phyloP scores from a whole-genome alignment of 805 yeast genomes.

The Candida palmyrensis region DNA sequence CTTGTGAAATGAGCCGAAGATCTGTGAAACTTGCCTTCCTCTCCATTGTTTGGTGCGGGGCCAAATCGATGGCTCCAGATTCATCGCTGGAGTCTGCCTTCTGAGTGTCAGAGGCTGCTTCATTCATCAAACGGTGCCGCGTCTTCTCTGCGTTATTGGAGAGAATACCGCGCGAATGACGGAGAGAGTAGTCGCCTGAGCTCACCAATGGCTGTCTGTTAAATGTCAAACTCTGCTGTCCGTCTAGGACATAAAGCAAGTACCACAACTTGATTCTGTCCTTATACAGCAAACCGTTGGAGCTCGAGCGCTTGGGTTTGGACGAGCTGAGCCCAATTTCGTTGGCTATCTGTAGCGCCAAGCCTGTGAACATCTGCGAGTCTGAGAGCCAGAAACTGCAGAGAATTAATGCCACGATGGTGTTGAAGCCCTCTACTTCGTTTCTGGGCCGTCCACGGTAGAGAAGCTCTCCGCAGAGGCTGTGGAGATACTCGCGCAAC shows the following conservation, averaged over 20 bases:
- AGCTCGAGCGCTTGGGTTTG: conserved; percentile 1
- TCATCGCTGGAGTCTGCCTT: background rate
- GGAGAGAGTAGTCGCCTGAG: conserved; percentile 39
- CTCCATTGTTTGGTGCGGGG: conserved; percentile 7
- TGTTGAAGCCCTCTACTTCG: conserved; percentile 50
- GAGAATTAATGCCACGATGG: conserved; percentile 57
- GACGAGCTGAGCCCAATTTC: conserved; percentile 40
- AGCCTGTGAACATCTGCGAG: conserved; percentile 59
- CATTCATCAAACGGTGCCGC: background rate
- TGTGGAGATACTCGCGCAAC: conserved; percentile 27
- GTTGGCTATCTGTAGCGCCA: conserved; percentile 63
- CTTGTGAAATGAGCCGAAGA: conserved; percentile 60
- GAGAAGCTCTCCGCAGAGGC: conserved; percentile 29
- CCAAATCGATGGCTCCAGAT: conserved; percentile 1
- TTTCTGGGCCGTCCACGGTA: conserved; percentile 33
- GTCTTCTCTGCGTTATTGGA: conserved; percentile 8
- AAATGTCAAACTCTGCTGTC: conserved; percentile 60
- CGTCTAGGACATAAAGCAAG: conserved; percentile 58
- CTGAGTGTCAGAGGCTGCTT: background rate
- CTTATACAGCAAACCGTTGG: conserved; percentile 13
- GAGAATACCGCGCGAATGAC: conserved; percentile 37
- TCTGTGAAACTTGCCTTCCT: conserved; percentile 39
- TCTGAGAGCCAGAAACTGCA: conserved; percentile 69
- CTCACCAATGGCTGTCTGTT: conserved; percentile 54
- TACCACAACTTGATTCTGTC: conserved; percentile 62